Evolutionary conservation across 2,329 filamentous ascomycete genomes (phyloP).

Genomic region (Pleurostoma richardsiae): DNA sequence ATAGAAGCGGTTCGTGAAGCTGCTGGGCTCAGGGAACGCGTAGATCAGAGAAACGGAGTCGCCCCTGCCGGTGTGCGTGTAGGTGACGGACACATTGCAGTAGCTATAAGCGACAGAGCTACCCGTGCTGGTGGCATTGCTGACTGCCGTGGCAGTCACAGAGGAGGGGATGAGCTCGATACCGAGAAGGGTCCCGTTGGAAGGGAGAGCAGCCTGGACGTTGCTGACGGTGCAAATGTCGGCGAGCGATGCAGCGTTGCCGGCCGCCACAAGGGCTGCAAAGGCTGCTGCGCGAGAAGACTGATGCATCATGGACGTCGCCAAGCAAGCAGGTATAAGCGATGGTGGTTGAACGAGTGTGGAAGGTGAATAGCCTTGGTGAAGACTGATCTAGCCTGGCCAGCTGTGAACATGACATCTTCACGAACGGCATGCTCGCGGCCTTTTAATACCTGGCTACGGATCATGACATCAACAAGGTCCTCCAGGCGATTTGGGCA

Average conservation of each 20-base stretch:
- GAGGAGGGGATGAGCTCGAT: conserved; percentile 33
- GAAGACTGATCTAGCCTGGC: no score
- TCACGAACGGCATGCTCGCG: no score
- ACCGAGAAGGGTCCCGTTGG: conserved; percentile 33
- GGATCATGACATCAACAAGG: no score
- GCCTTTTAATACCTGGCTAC: no score
- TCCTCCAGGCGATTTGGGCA: no score
- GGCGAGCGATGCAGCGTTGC: conserved; percentile 20
- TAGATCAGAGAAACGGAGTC: conserved; percentile 27
- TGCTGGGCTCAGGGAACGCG: conserved; percentile 24
- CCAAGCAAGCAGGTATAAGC: no score
- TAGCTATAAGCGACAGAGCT: conserved; percentile 18
- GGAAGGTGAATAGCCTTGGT: no score
- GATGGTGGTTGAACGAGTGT: no score
- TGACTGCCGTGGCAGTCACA: conserved; percentile 30
- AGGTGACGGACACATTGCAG: conserved; percentile 29
- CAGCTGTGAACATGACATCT: no score
- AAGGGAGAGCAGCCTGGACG: conserved; percentile 32
- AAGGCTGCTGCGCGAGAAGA: conserved; percentile 7
- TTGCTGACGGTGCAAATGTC: conserved; percentile 36
- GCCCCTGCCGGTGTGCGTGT: conserved; percentile 23
- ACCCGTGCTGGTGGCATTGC: conserved; percentile 23
- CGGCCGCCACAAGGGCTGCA: conserved; percentile 7
- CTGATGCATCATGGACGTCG: conserved; percentile 10
- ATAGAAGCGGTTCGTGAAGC: conserved; percentile 39